These are phyloP conservation scores for Volutella citrinella DNA, from an alignment of 2,329 filamentous ascomycete genomes.

Conservation along the genomic window DNA sequence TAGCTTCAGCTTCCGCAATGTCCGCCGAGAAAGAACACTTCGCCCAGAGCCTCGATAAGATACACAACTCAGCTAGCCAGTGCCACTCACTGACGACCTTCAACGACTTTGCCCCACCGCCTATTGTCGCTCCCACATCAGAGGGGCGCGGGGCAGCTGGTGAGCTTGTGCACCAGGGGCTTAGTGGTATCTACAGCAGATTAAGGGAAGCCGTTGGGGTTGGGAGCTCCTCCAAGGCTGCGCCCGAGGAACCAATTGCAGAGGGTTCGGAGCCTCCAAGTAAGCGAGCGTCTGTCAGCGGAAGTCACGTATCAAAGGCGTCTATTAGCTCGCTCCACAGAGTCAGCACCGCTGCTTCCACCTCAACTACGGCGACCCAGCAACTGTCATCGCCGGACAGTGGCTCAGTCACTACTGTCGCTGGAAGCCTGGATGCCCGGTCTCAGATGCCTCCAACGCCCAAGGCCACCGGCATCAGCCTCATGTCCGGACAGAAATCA, in stretches of 20 bases:
- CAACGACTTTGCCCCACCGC: slow-evolving; percentile 81
- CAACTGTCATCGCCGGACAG: slow-evolving; percentile 30
- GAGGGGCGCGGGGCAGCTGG: slow-evolving; percentile 70
- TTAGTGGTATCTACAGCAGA: slow-evolving; percentile 86
- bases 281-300: slow-evolving; percentile 40
- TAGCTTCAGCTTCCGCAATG: slow-evolving; percentile 39
- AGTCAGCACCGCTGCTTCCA: slow-evolving; percentile 35
- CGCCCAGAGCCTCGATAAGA: slow-evolving; percentile 76
- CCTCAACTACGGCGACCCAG: slow-evolving; percentile 30
- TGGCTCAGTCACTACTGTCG: slow-evolving; percentile 34
- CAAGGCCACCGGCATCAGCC: slow-evolving; percentile 48
- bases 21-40: slow-evolving; percentile 68
- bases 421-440: slow-evolving; percentile 36
- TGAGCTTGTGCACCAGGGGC: slow-evolving; percentile 77
- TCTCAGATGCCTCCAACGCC: slow-evolving; percentile 40
- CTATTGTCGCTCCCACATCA: slow-evolving; percentile 51
- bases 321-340: slow-evolving; percentile 40
- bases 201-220: slow-evolving; percentile 79
- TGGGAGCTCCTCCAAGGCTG: slow-evolving; percentile 44
- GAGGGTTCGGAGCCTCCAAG: slow-evolving; percentile 34
- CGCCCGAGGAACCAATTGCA: slow-evolving; percentile 29
- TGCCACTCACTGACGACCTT: slow-evolving; percentile 86
- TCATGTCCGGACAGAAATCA: slow-evolving; percentile 44
- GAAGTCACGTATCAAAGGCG: slow-evolving; percentile 39
- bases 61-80: slow-evolving; percentile 85